These are phyloP conservation scores for Dictyostelium purpureum DNA, from an alignment of 78 protist genomes.

Conservation along the genomic window DNA sequence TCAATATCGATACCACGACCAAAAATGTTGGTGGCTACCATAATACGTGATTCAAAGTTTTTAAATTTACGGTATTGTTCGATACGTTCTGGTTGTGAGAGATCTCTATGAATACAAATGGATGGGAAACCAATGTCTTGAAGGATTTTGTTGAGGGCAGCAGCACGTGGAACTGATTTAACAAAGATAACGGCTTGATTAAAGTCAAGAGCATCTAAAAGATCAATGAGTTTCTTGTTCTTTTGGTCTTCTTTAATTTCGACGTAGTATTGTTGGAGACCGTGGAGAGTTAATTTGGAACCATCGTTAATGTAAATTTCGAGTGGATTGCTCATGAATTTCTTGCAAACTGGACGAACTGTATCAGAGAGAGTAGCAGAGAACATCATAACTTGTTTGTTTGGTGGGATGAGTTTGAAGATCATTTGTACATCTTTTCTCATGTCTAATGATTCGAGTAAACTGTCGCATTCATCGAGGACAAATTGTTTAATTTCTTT, in stretches of 20 bases:
- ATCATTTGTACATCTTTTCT: conserved; percentile 97
- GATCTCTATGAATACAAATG: conserved; percentile 89
- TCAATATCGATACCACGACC: conserved; percentile 99
- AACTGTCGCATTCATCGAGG: conserved; percentile 98
- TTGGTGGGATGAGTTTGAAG: conserved; percentile 91
- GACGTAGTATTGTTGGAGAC: conserved; percentile 98
- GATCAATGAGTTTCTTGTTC: conserved; percentile 93
- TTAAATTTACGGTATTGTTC: conserved; percentile 94
- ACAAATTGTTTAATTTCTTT: conserved; percentile 94
- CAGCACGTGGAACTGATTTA: conserved; percentile 83
- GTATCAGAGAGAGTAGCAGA: conserved; percentile 98
- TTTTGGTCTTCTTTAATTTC: conserved; percentile 94
- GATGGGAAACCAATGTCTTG: conserved; percentile 95
- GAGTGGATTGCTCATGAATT: conserved; percentile 96
- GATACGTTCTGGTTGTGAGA: conserved; percentile 91
- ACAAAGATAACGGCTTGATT: conserved; percentile 99
- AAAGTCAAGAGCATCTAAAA: conserved; percentile 98
- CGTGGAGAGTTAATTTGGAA: conserved; percentile 97
- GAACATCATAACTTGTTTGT: conserved; percentile 99
- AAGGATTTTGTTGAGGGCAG: conserved; percentile 88
- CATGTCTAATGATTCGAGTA: conserved; percentile 96
- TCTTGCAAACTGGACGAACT: conserved; percentile 89
- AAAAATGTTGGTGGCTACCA: conserved; percentile 98
- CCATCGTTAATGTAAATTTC: conserved; percentile 96
- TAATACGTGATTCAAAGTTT: conserved; percentile 94